Conservation (phyloP, 768 basidiomycete species). For the Hygrophoropsis aurantiaca region DNA sequence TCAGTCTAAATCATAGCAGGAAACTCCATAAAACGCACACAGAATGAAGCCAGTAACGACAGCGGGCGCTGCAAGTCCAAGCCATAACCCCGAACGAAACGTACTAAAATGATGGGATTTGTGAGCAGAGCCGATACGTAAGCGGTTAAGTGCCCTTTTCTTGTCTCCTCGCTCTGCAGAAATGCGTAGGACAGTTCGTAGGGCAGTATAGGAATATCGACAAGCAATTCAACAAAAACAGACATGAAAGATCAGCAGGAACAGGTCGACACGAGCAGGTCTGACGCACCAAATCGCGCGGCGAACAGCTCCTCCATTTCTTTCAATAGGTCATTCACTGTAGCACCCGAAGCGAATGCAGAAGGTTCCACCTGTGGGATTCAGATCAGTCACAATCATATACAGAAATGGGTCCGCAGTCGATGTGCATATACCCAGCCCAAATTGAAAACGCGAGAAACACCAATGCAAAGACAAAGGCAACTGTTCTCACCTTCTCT, state of each 20-base stretch:
- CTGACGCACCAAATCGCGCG: conserved; percentile 65
- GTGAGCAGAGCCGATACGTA: conserved; percentile 51
- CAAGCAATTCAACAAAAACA: too few relatives aligned
- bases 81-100: conserved; percentile 68
- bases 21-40: conserved; percentile 47
- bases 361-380: conserved; percentile 59
- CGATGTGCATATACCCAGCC: too few relatives aligned
- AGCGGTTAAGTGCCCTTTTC: conserved; percentile 69
- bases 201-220: too few relatives aligned
- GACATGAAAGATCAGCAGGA: too few relatives aligned
- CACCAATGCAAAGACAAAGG: too few relatives aligned
- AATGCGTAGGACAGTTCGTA: too few relatives aligned
- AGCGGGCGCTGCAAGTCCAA: conserved; percentile 76
- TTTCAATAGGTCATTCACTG: conserved; percentile 65
- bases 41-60: conserved; percentile 60
- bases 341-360: conserved; percentile 62
- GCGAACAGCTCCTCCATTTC: conserved; percentile 81
- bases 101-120: conserved; percentile 71
- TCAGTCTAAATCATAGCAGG: too few relatives aligned
- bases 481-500: conserved; percentile 55
- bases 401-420: too few relatives aligned
- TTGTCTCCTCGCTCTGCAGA: conserved; percentile 68
- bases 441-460: too few relatives aligned
- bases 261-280: too few relatives aligned
- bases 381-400: too few relatives aligned